Conservation (phyloP, 2,329 filamentous ascomycete species). For the Scedosporium dehoogii region DNA sequence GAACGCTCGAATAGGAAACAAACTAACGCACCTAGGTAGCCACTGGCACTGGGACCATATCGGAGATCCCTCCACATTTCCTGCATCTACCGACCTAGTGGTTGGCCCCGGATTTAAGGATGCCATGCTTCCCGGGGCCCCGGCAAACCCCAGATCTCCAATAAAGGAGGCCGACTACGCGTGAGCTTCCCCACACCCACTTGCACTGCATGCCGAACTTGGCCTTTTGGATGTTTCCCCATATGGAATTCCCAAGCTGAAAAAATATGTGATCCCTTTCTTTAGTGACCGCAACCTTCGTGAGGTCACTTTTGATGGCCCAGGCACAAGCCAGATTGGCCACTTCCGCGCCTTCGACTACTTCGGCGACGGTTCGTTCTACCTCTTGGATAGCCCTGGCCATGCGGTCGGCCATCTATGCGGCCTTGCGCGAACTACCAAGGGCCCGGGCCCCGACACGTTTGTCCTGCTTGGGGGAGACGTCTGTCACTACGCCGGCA, state of each 20-base stretch:
- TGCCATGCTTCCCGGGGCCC: conserved; percentile 35
- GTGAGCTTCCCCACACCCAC: conserved; percentile 9
- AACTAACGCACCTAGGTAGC: conserved; percentile 14
- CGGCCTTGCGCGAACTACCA: conserved; percentile 27
- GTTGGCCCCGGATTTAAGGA: conserved; percentile 42
- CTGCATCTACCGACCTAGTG: conserved; percentile 31
- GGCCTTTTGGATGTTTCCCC: not conserved
- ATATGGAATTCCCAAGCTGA: not conserved
- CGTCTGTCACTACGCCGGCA: conserved; percentile 28
- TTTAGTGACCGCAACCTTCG: conserved; percentile 16
- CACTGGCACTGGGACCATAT: conserved; percentile 44
- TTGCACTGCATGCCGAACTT: not conserved
- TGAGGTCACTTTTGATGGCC: conserved; percentile 17
- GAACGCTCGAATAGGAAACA: not conserved
- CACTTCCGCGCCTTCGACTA: conserved; percentile 28
- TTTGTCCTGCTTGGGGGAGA: conserved; percentile 34
- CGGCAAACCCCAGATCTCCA: conserved; percentile 22
- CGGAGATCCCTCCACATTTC: conserved; percentile 38
- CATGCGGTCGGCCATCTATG: conserved; percentile 31
- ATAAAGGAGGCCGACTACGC: conserved; percentile 25
- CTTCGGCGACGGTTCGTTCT: conserved; percentile 31
- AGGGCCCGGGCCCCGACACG: conserved; percentile 17
- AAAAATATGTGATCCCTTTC: not conserved
- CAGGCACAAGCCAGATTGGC: conserved; percentile 20
- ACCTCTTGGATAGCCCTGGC: conserved; percentile 29